Conservation (phyloP, 2,329 filamentous ascomycete species). For the Penicillium sp. region DNA sequence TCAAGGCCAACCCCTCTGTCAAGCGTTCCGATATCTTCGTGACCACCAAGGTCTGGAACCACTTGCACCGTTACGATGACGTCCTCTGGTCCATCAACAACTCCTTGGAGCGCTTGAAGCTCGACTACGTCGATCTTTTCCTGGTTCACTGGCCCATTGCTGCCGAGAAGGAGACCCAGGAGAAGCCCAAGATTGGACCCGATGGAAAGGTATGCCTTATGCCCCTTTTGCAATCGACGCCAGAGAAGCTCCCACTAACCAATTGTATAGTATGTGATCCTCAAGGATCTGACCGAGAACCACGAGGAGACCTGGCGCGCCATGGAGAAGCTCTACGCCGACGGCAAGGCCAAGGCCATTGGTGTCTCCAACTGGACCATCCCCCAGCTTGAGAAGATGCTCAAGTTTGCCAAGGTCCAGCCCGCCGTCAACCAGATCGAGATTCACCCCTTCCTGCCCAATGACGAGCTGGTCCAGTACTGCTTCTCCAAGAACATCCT, state of each 20-base stretch:
- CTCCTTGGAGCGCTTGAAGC: slow-evolving; percentile 61
- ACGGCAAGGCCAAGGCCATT: slow-evolving; percentile 64
- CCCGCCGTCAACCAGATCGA: slow-evolving; percentile 47
- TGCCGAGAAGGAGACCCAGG: slow-evolving; percentile 49
- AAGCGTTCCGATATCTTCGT: slow-evolving; percentile 52
- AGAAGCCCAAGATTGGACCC: slow-evolving; percentile 48
- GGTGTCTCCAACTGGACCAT: slow-evolving; percentile 73
- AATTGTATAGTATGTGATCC: slow-evolving; percentile 53
- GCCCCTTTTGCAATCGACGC: not conserved
- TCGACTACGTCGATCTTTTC: slow-evolving; percentile 71
- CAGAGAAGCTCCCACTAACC: slow-evolving; percentile 10
- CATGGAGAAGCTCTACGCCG: slow-evolving; percentile 58
- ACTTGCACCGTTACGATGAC: slow-evolving; percentile 48
- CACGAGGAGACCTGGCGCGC: slow-evolving; percentile 62
- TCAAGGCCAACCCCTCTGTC: slow-evolving; percentile 47
- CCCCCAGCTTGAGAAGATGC: slow-evolving; percentile 47
- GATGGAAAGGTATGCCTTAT: slow-evolving; percentile 51
- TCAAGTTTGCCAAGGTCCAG: slow-evolving; percentile 42
- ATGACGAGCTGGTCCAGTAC: slow-evolving; percentile 43
- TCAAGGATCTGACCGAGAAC: slow-evolving; percentile 63
- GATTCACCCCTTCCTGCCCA: slow-evolving; percentile 48
- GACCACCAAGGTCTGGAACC: slow-evolving; percentile 53
- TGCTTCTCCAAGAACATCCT: slow-evolving; percentile 42
- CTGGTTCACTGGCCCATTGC: slow-evolving; percentile 52
- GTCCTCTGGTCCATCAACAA: slow-evolving; percentile 53